Evolutionary conservation across 176 grass and related monocot species (phyloP).

Genomic region (Oryza meridionalis): DNA sequence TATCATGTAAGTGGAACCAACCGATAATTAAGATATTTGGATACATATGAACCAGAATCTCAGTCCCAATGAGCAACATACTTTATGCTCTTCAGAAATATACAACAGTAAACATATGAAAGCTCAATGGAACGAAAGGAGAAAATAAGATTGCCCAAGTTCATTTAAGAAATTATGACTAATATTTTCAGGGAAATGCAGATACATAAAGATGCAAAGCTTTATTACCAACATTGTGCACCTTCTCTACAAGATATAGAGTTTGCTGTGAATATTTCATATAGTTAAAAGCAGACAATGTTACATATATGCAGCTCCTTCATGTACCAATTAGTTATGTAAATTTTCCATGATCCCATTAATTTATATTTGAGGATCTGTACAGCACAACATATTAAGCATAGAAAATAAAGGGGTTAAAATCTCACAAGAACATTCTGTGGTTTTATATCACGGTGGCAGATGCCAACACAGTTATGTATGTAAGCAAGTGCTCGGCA

Average conservation of each 20-base stretch:
- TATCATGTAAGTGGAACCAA: conserved; percentile 35
- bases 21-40: conserved; percentile 20
- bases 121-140: background rate
- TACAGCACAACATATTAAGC: conserved; percentile 21
- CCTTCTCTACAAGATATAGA: conserved; percentile 3
- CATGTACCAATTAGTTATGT: background rate
- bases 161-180: background rate
- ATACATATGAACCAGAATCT: conserved; percentile 36
- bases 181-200: background rate
- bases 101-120: background rate
- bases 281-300: conserved; percentile 6
- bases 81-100: conserved; percentile 7
- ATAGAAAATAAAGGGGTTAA: conserved; percentile 24
- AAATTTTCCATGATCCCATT: background rate
- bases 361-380: background rate
- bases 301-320: background rate
- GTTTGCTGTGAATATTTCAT: background rate
- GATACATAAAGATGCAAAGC: background rate
- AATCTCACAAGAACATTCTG: conserved; percentile 93
- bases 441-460: conserved; percentile 99
- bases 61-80: background rate
- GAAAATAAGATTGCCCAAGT: background rate
- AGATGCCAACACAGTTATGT: conserved; percentile 86
- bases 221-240: background rate
- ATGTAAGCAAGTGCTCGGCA: conserved; percentile 96